phyloP scores from a whole-genome alignment of 768 basidiomycete genomes.

The Rhodotorula toruloides region DNA sequence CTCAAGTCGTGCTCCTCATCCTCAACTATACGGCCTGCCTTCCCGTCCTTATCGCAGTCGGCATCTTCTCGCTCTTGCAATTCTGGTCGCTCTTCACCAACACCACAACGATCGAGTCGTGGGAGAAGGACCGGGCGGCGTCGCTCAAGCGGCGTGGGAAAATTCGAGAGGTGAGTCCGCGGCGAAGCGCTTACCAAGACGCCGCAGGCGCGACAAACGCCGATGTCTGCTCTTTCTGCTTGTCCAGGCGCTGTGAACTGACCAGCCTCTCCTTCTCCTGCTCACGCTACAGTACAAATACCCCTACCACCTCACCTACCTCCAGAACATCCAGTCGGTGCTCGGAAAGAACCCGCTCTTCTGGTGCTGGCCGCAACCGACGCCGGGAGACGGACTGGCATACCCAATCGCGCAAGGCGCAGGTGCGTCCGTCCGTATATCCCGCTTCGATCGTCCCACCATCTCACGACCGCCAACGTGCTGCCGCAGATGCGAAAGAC shows the following conservation, averaged over 20 bases:
- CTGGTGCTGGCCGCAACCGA: constrained; percentile 78
- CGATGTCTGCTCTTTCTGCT: no score
- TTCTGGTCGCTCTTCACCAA: constrained; percentile 70
- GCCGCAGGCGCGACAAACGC: no score
- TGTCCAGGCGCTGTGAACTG: no score
- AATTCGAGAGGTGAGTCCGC: constrained; percentile 61
- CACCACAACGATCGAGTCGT: constrained; percentile 91
- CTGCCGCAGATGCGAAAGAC: constrained; percentile 13
- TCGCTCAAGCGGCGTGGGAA: constrained; percentile 77
- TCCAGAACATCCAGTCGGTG: constrained; percentile 68
- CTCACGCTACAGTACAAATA: constrained; percentile 64
- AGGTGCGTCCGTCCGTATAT: no score
- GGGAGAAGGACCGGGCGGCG: constrained; percentile 94
- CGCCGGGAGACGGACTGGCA: constrained; percentile 65
- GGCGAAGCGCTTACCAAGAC: no score
- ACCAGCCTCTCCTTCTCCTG: constrained; percentile 12
- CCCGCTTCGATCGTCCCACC: no score
- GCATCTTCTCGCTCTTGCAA: constrained; percentile 87
- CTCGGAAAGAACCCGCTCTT: constrained; percentile 67
- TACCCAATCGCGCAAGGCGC: constrained; percentile 61
- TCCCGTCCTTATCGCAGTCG: constrained; percentile 80
- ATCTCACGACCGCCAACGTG: no score
- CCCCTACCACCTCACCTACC: constrained; percentile 79
- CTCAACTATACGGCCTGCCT: constrained; percentile 78
- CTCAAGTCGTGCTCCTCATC: constrained; percentile 76